phyloP scores from a whole-genome alignment of 164 flowering plant genomes.

The Umbilicus rupestris region DNA sequence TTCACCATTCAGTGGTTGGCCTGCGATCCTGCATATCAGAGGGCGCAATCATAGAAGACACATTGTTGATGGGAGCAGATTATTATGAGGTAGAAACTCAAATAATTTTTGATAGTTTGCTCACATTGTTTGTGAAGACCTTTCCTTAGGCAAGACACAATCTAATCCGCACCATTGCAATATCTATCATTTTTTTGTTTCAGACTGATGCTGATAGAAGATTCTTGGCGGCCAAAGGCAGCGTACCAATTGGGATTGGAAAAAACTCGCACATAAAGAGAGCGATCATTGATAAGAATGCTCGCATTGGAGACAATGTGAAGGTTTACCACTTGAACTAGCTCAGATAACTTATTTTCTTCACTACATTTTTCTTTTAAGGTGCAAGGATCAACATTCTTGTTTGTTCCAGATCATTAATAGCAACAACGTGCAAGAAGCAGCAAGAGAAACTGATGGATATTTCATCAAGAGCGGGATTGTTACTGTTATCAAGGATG shows the following conservation, averaged over 20 bases:
- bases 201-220: constrained; percentile 90
- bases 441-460: constrained; percentile 94
- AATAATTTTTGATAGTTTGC: not conserved
- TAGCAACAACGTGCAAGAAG: constrained; percentile 79
- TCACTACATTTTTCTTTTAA: not conserved
- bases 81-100: constrained; percentile 58
- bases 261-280: constrained; percentile 81
- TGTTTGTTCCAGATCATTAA: constrained; percentile 63
- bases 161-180: not conserved
- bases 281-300: constrained; percentile 98
- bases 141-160: not conserved
- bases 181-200: constrained; percentile 12
- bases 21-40: constrained; percentile 90
- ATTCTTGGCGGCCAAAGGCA: constrained; percentile 75
- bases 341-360: not conserved
- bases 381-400: not conserved
- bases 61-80: constrained; percentile 93
- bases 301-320: constrained; percentile 84
- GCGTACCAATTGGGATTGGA: constrained; percentile 92
- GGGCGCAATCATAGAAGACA: constrained; percentile 89
- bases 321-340: constrained; percentile 34
- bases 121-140: not conserved
- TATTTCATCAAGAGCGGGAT: constrained; percentile 96
- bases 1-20: constrained; percentile 91
- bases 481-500: constrained; percentile 91